A percentile compares a stretch with the other conserved stretches of the same genome.
Conservation (phyloP, 441 rosid genomes). For the Corymbia calophylla region DNA sequence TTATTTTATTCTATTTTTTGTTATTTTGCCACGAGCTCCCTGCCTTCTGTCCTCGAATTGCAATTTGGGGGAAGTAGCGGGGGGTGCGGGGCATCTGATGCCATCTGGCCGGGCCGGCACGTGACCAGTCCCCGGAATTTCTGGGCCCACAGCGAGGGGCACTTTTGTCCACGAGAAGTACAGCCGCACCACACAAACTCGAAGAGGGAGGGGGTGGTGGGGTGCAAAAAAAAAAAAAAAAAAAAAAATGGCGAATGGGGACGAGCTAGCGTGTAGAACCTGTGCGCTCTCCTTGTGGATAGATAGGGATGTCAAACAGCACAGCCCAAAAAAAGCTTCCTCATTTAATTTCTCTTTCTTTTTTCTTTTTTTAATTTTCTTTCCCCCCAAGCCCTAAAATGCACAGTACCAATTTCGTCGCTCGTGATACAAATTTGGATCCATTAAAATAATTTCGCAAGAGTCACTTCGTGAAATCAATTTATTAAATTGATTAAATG, state of each 20-base stretch:
- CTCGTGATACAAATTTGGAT: neutral
- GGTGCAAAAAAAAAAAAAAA: too few species aligned
- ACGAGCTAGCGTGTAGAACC: slow-evolving; percentile 35
- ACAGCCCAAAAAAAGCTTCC: neutral
- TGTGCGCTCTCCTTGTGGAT: slow-evolving; percentile 12
- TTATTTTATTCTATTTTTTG: neutral
- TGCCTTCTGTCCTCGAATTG: neutral
- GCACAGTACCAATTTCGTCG: neutral
- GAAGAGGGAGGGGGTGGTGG: too few species aligned
- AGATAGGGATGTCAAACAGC: slow-evolving; percentile 24
- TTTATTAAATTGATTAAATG: neutral
- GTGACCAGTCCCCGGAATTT: neutral
- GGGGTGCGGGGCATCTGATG: slow-evolving; percentile 15
- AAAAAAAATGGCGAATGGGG: neutral
- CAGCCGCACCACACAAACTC: slow-evolving; percentile 5
- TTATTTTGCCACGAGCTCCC: neutral
- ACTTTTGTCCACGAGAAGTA: slow-evolving; percentile 21
- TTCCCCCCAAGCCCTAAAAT: neutral
- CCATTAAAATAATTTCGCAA: neutral
- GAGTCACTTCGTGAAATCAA: neutral
- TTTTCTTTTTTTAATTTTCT: neutral
- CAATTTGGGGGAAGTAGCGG: slow-evolving; percentile 8
- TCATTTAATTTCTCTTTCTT: neutral
- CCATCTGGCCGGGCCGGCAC: neutral
- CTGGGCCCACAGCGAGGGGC: slow-evolving; percentile 22